phyloP scores from a whole-genome alignment of 371 early-diverging fungal species.

The Mortierella sp. region DNA sequence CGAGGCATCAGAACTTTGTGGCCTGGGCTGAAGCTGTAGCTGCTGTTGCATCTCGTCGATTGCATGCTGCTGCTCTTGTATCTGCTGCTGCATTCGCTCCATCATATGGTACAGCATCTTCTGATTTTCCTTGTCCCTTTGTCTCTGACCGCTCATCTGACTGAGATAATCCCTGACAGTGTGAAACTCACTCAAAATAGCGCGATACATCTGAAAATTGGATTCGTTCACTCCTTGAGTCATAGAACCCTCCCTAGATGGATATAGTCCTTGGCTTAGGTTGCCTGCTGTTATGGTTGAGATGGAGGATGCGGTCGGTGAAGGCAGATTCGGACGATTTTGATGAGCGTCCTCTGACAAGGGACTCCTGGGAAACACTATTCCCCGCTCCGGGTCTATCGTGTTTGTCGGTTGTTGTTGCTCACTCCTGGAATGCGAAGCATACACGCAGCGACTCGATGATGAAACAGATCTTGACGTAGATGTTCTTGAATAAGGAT shows the following conservation, averaged over 20 bases:
- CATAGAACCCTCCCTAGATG: too few species aligned
- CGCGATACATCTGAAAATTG: conserved; percentile 10
- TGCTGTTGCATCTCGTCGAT: conserved; percentile 30
- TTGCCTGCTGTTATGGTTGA: background rate
- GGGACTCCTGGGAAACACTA: background rate
- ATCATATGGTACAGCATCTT: conserved; percentile 20
- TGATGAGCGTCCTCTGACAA: background rate
- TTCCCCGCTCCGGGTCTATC: background rate
- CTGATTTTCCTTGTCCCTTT: conserved; percentile 35
- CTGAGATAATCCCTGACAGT: conserved; percentile 17
- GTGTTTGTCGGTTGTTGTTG: background rate
- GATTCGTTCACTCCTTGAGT: background rate
- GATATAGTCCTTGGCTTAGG: too few species aligned
- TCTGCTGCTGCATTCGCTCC: conserved; percentile 31
- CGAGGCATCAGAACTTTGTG: background rate
- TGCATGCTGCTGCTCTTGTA: conserved; percentile 26
- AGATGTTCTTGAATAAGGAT: conserved; percentile 25
- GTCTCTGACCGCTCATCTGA: conserved; percentile 38
- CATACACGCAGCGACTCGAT: background rate
- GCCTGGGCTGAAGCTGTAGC: conserved; percentile 7
- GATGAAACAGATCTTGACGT: background rate
- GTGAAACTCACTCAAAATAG: conserved; percentile 32
- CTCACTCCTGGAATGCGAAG: background rate
- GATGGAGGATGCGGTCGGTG: conserved; percentile 4
- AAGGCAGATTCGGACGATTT: conserved; percentile 3